Percentiles rank a stretch among this genome's conserved stretches.
These are phyloP conservation scores for Penicillium sp. DNA, from an alignment of 2,329 filamentous ascomycete species.

Conservation along the genomic window DNA sequence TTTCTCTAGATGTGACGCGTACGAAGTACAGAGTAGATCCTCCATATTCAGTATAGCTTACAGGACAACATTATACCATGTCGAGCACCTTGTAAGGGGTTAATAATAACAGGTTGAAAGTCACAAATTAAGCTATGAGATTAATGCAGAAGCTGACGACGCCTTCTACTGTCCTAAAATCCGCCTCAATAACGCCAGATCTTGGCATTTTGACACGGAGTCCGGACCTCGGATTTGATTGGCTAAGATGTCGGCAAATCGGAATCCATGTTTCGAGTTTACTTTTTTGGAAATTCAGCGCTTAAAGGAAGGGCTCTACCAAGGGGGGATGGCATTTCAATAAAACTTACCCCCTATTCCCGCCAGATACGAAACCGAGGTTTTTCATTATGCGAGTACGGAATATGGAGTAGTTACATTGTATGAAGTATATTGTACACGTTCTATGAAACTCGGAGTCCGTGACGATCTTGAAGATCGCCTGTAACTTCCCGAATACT, in stretches of 20 bases:
- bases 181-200: constrained; percentile 5
- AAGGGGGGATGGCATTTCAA: constrained; percentile 4
- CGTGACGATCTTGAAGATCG: not conserved
- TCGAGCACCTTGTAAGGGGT: too few relatives aligned
- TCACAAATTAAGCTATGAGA: not conserved
- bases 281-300: not conserved
- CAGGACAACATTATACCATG: too few relatives aligned
- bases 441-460: not conserved
- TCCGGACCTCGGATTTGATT: not conserved
- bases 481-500: not conserved
- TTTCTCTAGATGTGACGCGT: too few relatives aligned
- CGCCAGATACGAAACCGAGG: constrained; percentile 3
- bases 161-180: not conserved
- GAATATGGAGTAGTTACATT: not conserved
- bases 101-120: too few relatives aligned
- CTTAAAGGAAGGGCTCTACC: not conserved
- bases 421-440: not conserved
- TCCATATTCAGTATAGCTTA: too few relatives aligned
- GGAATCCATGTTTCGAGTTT: not conserved
- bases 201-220: not conserved
- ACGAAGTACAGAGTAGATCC: too few relatives aligned
- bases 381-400: not conserved
- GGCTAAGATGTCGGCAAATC: not conserved
- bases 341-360: not conserved
- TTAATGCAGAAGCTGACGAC: constrained; percentile 5